These are phyloP conservation scores for Wickerhamomyces hampshirensis DNA, from an alignment of 805 yeast species.

Conservation along the genomic window DNA sequence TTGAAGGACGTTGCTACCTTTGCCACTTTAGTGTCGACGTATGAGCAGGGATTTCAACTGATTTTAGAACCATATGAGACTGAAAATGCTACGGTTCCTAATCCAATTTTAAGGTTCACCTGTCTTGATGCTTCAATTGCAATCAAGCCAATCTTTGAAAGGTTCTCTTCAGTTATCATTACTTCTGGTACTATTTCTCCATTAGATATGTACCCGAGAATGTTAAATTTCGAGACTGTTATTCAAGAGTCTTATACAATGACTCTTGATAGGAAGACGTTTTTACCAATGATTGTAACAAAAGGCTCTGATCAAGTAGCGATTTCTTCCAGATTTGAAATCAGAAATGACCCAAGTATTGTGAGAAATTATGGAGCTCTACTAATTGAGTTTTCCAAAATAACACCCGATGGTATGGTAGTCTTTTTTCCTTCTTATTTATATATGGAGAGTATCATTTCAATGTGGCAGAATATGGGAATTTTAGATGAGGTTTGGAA, in stretches of 20 bases:
- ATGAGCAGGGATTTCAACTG: slow-evolving; percentile 86
- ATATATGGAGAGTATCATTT: slow-evolving; percentile 96
- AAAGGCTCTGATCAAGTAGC: slow-evolving; percentile 98
- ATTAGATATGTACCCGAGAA: slow-evolving; percentile 95
- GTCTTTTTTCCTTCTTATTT: slow-evolving; percentile 96
- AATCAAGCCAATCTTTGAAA: slow-evolving; percentile 92
- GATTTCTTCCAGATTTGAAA: slow-evolving; percentile 92
- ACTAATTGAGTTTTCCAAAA: slow-evolving; percentile 86
- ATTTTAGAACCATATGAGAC: slow-evolving; percentile 95
- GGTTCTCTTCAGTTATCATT: slow-evolving; percentile 86
- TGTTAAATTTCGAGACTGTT: slow-evolving; percentile 91
- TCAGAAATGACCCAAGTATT: slow-evolving; percentile 95
- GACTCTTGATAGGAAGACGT: slow-evolving; percentile 90
- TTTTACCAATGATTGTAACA: slow-evolving; percentile 92
- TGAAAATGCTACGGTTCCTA: slow-evolving; percentile 90
- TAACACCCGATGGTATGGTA: slow-evolving; percentile 97
- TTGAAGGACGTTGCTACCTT: slow-evolving; percentile 94
- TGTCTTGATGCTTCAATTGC: slow-evolving; percentile 98
- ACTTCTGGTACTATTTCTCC: slow-evolving; percentile 99
- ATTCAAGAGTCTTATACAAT: slow-evolving; percentile 92
- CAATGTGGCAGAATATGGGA: slow-evolving; percentile 99
- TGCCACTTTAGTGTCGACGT: slow-evolving; percentile 93
- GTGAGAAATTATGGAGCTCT: slow-evolving; percentile 95
- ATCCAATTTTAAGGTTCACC: slow-evolving; percentile 88
- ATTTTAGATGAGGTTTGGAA: slow-evolving; percentile 98